Base-by-base conservation (phyloP, 345 rosid genomes). In the Citrus cavaleriei region DNA sequence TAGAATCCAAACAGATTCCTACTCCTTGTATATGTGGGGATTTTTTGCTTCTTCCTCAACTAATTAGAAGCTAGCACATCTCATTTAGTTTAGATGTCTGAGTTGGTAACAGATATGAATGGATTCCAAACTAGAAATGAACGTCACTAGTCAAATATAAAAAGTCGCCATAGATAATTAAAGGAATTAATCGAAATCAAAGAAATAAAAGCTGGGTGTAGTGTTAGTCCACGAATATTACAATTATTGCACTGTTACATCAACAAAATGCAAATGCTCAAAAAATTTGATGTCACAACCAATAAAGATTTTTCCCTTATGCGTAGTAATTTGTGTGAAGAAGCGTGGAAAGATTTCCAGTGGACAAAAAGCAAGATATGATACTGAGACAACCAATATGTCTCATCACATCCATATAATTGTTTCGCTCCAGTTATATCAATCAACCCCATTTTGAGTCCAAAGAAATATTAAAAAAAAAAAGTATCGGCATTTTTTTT, bases 261-360 rank as follows among this genome's bases (percentile, higher is more conserved):
- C 66, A 6, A 34, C 66, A 54, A 49, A 24, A 25, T 13, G 32
- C 10, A 25, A 2, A 68, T n/a, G 19, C 16, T 6, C 7, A 68
- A 49, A 35, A 70, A 16, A 24, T 49, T 40, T 24, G 73, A 70
- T 70, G 60, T 27, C 51, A 12, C 16, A 46, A 70, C 73, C 37
- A 34, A 4, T 25, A 16, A 40, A 40, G 42, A 62, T 74, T 61
- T 75, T 42, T 28, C 42, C 54, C 57, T 66, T 46, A 66, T 49
- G 49, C 49, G 49, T 21, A 66, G 22, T 32, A 34, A 7, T 66
- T 35, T 21, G 46, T 19, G 16, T 9, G 49, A 19, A 35, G 22
- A 66, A 66, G 70, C 2, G 70, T 66, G 70, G 46, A 66, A 32
- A 35, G 70, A 66, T 66, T 66, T 65, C n/a, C 70, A 9, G 70